A percentile compares a stretch with the other conserved stretches of the same genome.
Conservation (phyloP, 768 basidiomycete genomes). For the Boletellus emodensis region DNA sequence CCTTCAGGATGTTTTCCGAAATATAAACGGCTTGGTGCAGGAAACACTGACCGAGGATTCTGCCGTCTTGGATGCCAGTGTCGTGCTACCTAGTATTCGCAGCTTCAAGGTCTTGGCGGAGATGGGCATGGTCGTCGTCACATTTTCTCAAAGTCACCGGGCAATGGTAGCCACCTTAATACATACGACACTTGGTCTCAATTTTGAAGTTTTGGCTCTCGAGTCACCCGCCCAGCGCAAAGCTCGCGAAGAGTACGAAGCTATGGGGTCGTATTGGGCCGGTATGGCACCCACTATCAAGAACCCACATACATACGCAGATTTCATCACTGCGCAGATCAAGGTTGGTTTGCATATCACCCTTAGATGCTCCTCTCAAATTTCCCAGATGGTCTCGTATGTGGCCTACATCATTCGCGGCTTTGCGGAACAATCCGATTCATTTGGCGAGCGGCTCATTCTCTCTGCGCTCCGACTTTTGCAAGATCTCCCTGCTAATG, state of each 20-base stretch:
- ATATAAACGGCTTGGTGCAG: conserved; percentile 66
- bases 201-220: conserved; percentile 72
- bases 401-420: conserved; percentile 85
- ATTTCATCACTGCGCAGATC: conserved; percentile 85
- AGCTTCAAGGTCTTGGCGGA: conserved; percentile 95
- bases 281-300: conserved; percentile 75
- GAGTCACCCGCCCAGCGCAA: conserved; percentile 79
- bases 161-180: conserved; percentile 61
- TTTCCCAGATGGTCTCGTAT: conserved; percentile 77
- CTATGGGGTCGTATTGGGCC: conserved; percentile 77
- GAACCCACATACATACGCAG: conserved; percentile 71
- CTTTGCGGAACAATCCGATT: conserved; percentile 56
- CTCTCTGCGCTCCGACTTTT: conserved; percentile 79
- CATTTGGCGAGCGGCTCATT: conserved; percentile 78
- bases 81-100: conserved; percentile 64
- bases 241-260: conserved; percentile 73
- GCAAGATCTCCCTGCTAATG: conserved; percentile 89
- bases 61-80: conserved; percentile 47
- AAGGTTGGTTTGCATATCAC: conserved; percentile 50
- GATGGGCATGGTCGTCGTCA: conserved; percentile 87
- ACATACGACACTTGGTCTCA: conserved; percentile 67
- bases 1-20: conserved; percentile 73
- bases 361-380: conserved; percentile 3
- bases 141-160: conserved; percentile 82
- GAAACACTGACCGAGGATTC: conserved; percentile 74